phyloP scores from a whole-genome alignment of 495 filamentous ascomycete species.

The Cryomyces minteri region DNA sequence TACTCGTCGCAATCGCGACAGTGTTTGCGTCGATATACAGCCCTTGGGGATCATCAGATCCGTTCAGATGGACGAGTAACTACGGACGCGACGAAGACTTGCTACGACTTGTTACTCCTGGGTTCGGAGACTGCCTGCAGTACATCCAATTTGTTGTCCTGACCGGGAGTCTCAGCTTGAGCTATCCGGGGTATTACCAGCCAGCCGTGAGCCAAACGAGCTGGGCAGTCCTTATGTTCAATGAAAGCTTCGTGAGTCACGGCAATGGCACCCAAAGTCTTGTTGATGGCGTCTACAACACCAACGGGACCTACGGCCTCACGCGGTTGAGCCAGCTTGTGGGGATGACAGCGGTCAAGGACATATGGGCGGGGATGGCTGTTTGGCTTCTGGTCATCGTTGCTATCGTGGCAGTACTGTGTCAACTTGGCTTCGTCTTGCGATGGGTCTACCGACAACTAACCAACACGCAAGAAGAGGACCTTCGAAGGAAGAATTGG shows the following conservation, averaged over 20 bases:
- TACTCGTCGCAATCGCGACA: conserved; percentile 66
- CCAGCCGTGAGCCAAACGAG: conserved; percentile 70
- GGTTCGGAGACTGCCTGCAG: conserved; percentile 92
- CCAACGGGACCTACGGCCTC: conserved; percentile 55
- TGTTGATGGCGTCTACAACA: conserved; percentile 71
- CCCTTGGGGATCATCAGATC: conserved; percentile 80
- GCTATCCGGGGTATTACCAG: conserved; percentile 90
- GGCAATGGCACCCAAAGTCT: conserved; percentile 41
- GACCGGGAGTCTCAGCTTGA: conserved; percentile 65
- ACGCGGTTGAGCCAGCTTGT: conserved; percentile 62
- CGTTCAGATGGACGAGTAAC: conserved; percentile 89
- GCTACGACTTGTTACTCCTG: conserved; percentile 80
- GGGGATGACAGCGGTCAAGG: conserved; percentile 55
- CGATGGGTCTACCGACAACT: conserved; percentile 58
- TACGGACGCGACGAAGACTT: conserved; percentile 89
- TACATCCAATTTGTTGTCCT: conserved; percentile 90
- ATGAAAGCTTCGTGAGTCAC: conserved; percentile 65
- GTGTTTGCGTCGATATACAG: conserved; percentile 70
- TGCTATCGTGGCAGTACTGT: conserved; percentile 42
- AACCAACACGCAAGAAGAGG: conserved; percentile 58
- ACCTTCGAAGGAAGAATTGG: conserved; percentile 75
- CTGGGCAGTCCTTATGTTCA: conserved; percentile 88
- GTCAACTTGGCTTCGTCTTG: conserved; percentile 55
- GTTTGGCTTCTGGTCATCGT: conserved; percentile 69
- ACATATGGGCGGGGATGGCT: conserved; percentile 88